These are phyloP conservation scores for Blastocystis sp. DNA, from an alignment of 352 stramenopile genomes.

Conservation along the genomic window DNA sequence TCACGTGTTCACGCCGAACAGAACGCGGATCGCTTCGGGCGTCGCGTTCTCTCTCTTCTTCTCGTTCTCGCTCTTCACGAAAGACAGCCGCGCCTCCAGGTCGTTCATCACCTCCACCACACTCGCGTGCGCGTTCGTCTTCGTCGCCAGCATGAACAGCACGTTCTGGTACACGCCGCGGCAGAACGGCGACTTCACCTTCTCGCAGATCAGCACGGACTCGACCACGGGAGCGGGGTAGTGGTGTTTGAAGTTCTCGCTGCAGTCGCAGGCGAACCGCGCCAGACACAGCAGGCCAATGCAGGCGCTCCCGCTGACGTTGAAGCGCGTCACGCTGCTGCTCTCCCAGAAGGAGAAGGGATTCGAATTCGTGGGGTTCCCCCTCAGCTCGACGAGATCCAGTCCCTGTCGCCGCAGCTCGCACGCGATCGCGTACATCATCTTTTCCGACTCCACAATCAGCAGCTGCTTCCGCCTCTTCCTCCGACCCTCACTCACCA, in stretches of 20 bases:
- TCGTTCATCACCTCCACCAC: slow-evolving; percentile 35
- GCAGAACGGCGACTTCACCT: not conserved
- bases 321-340: not conserved
- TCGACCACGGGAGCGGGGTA: not conserved
- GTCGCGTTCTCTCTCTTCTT: not conserved
- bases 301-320: not conserved
- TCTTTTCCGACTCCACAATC: slow-evolving; percentile 32
- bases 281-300: slow-evolving; percentile 20
- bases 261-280: not conserved
- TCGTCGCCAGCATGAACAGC: slow-evolving; percentile 27
- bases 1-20: not conserved
- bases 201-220: slow-evolving; percentile 24
- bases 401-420: slow-evolving; percentile 21
- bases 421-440: not conserved
- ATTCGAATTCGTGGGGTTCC: not conserved
- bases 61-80: not conserved
- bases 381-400: not conserved
- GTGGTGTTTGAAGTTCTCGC: not conserved
- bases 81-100: slow-evolving; percentile 7
- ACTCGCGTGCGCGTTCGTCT: not conserved
- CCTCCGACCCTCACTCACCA: not conserved
- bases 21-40: not conserved
- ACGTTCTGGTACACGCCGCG: slow-evolving; percentile 38
- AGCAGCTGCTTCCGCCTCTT: slow-evolving; percentile 30
- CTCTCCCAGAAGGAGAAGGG: slow-evolving; percentile 7